These are phyloP conservation scores for Eucalyptus pumila DNA, from an alignment of 345 rosid genomes.

Conservation along the genomic window DNA sequence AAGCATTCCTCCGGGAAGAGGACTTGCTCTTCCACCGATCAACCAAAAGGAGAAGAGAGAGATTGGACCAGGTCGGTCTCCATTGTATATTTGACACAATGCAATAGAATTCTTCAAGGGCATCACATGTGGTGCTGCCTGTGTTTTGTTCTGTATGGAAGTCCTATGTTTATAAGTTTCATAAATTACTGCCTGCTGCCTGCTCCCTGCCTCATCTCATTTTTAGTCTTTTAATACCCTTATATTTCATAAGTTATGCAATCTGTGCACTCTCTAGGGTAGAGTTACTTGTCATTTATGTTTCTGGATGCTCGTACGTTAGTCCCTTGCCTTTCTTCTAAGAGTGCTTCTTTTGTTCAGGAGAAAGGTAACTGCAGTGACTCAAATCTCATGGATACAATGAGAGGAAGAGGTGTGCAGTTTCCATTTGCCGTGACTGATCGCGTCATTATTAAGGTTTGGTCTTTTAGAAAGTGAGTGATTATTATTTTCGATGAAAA, in stretches of 20 bases:
- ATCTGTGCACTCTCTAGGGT: background rate
- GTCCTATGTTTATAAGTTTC: background rate
- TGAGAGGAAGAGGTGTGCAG: slow-evolving; percentile 68
- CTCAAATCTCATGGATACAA: slow-evolving; percentile 19
- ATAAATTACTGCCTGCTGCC: background rate
- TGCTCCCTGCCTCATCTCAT: background rate
- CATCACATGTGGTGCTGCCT: background rate
- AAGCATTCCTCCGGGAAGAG: slow-evolving; percentile 74
- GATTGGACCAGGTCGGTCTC: slow-evolving; percentile 54
- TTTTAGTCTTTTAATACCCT: background rate
- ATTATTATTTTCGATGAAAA: background rate
- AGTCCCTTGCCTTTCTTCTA: background rate
- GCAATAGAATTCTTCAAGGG: background rate
- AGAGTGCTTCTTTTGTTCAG: slow-evolving; percentile 13
- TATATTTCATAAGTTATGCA: background rate
- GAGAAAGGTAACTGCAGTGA: slow-evolving; percentile 59
- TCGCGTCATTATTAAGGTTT: slow-evolving; percentile 83
- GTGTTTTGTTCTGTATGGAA: background rate
- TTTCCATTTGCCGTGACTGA: slow-evolving; percentile 87
- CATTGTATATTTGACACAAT: background rate
- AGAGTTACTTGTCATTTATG: background rate
- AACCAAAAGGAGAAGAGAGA: slow-evolving; percentile 75
- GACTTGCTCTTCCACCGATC: slow-evolving; percentile 43
- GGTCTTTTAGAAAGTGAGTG: background rate
- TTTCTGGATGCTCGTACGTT: background rate